These are phyloP conservation scores for Ogataea nitratoaversa DNA, from an alignment of 805 yeast species.

Conservation along the genomic window DNA sequence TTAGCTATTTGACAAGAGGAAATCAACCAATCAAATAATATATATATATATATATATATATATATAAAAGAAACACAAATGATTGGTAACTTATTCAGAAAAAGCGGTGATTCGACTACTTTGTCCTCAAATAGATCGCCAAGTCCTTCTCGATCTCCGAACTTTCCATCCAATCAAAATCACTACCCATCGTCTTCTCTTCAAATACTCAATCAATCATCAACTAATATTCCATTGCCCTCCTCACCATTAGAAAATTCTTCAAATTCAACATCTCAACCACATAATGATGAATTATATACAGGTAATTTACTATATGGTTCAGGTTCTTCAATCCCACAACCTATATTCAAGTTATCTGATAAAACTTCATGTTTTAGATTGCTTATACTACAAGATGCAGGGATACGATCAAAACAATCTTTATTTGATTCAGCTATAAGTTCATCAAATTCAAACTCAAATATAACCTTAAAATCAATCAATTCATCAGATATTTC, in stretches of 20 bases:
- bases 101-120: not conserved
- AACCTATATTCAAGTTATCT: slow-evolving; percentile 17
- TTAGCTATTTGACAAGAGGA: too few species aligned
- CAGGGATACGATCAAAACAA: slow-evolving; percentile 45
- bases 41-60: too few species aligned
- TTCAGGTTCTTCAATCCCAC: slow-evolving; percentile 20
- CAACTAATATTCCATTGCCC: not conserved
- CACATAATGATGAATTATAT: slow-evolving; percentile 38
- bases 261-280: not conserved
- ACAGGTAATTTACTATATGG: slow-evolving; percentile 47
- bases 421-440: slow-evolving; percentile 44
- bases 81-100: not conserved
- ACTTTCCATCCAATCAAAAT: not conserved
- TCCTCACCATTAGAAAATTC: not conserved
- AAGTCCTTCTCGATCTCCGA: not conserved
- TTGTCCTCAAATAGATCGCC: not conserved
- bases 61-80: too few species aligned
- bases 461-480: slow-evolving; percentile 2
- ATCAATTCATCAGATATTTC: not conserved
- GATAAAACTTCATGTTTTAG: slow-evolving; percentile 32
- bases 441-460: slow-evolving; percentile 1
- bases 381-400: slow-evolving; percentile 45
- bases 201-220: too few species aligned
- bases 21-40: too few species aligned
- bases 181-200: not conserved